Percentiles rank a stretch among this genome's conserved stretches.
These are phyloP conservation scores for Dictyophora rubrovolvata DNA, from an alignment of 768 basidiomycete genomes.

Conservation along the genomic window DNA sequence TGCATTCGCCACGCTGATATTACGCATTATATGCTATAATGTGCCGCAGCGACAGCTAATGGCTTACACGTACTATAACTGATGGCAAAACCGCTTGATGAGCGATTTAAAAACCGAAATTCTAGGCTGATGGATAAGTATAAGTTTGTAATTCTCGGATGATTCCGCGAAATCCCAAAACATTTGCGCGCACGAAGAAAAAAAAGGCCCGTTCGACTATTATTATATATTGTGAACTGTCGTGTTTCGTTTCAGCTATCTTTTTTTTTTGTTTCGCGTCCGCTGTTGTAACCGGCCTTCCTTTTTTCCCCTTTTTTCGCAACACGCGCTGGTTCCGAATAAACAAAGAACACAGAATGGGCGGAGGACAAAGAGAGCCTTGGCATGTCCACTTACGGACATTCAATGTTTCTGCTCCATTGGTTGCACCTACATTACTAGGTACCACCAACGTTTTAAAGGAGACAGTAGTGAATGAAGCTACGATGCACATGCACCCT, in stretches of 20 bases:
- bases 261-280: not conserved
- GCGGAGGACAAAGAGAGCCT: not conserved
- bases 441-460: too few species aligned
- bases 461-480: too few species aligned
- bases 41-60: too few species aligned
- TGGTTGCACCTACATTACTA: too few species aligned
- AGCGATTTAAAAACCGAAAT: not conserved
- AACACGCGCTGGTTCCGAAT: not conserved
- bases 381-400: not conserved
- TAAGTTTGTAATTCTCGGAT: not conserved
- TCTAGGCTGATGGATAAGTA: not conserved
- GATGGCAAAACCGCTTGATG: not conserved
- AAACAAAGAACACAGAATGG: not conserved
- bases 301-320: not conserved
- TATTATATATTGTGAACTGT: not conserved
- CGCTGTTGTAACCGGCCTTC: not conserved
- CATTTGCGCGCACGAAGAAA: not conserved
- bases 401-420: not conserved
- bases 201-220: not conserved
- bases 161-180: not conserved
- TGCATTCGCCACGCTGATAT: not conserved
- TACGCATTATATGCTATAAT: not conserved
- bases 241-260: not conserved
- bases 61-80: too few species aligned
- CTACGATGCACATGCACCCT: not conserved